Evolutionary conservation across 768 basidiomycete genomes (phyloP), one percentile per base, ranked within the genome.

Genomic region (Lactarius akahatsu): DNA sequence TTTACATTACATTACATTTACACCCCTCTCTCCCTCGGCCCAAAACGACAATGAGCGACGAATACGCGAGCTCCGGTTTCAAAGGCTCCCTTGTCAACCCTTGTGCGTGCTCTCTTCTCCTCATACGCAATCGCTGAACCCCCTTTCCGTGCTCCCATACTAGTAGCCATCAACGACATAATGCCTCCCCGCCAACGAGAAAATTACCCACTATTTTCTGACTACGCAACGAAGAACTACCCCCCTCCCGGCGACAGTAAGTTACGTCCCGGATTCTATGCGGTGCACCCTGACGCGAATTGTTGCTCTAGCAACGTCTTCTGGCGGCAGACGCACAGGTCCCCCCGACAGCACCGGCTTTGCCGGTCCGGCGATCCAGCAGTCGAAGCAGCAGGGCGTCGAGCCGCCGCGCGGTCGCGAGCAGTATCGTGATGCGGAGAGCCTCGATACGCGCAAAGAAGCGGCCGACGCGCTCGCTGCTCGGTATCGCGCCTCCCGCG

Each of bases 41-140:
- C 13, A 36, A 13, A 58, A 23, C 41, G 6, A 66, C 15, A 16
- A 70, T 70, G 69, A 64, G 66, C 63, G 64, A 69, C 64, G 69
- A 70, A 69, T 70, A 70, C 64, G 67, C 67, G 43, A 70, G 58
- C 43, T 69, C 63, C n/a, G 67, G 69, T 36, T 69, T 63, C 61
- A 52, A 65, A 11, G 69, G 69, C 61, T 65, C 69, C 41, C 61
- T 69, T 38, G 61, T 63, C 41, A 61, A 63, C n/a, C 55, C 64
- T 4, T 63, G 70, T 70, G 16, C 28, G 69, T 69, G 26, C n/a
- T 3, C 10, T 38, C 10, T 6, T 23, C 9, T 8, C 11, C n/a
- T 7, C n/a, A 20, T 26, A 28, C 26, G 2, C 34, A 28, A 8
- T 20, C 10, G 4, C 54, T 13, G n/a, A 41, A 32, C 41, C 13